Evolutionary conservation across 257 asterid species (phyloP).

Genomic region (Marsdenia floribunda): DNA sequence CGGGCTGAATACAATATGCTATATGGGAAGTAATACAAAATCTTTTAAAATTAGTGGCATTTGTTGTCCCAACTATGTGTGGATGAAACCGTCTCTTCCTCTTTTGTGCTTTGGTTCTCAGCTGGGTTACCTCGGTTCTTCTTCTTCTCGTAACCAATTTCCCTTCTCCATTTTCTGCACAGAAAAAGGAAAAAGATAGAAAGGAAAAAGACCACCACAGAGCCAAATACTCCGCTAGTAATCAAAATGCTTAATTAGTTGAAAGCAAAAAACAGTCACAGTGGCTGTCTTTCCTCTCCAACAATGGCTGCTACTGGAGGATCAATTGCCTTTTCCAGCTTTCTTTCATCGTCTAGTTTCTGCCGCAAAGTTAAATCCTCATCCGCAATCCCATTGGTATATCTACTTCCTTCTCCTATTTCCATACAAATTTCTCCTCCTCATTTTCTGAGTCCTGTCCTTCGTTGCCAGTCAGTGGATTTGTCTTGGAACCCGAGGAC

Average conservation of each 20-base stretch:
- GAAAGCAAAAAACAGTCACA: neutral
- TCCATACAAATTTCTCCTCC: neutral
- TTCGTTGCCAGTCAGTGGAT: neutral
- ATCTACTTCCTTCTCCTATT: neutral
- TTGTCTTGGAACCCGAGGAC: neutral
- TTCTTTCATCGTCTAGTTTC: constrained; percentile 25
- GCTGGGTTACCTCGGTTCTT: constrained; percentile 1
- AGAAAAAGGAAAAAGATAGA: neutral
- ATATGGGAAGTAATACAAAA: neutral
- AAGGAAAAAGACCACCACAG: neutral
- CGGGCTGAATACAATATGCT: neutral
- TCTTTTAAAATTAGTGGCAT: constrained; percentile 27
- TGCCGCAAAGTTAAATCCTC: constrained; percentile 18
- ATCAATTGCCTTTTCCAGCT: constrained; percentile 29
- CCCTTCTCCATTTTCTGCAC: neutral
- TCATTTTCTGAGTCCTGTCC: neutral
- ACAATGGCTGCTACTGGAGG: constrained; percentile 32
- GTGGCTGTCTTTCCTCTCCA: constrained; percentile 4
- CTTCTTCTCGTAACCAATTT: constrained; percentile 3
- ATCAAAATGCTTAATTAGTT: constrained; percentile 1
- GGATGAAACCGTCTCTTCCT: constrained; percentile 26
- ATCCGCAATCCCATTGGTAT: constrained; percentile 19
- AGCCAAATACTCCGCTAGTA: neutral
- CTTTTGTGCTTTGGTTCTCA: constrained; percentile 1
- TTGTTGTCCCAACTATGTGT: constrained; percentile 25